Evolutionary conservation across 148 eudicot species (phyloP).

Genomic region (Camellia sinensis): DNA sequence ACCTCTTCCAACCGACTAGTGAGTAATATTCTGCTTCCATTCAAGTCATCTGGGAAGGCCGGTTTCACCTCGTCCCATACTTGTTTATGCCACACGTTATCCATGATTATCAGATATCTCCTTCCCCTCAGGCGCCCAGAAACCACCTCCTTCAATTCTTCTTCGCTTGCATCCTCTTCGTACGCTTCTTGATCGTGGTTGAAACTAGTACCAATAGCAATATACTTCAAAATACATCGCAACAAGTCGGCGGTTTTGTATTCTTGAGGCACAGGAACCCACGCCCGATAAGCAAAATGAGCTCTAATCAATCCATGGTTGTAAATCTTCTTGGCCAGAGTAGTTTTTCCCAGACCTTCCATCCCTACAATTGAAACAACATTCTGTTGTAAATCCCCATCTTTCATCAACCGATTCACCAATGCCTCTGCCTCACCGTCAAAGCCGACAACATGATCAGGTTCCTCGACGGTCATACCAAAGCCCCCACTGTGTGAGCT

Average conservation of each 20-base stretch:
- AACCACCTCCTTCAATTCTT: neutral
- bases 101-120: constrained; percentile 5
- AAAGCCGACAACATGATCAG: neutral
- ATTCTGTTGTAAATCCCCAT: neutral
- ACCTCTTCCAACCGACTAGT: constrained; percentile 2
- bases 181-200: neutral
- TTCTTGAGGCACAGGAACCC: constrained; percentile 10
- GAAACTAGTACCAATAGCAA: neutral
- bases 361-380: constrained; percentile 7
- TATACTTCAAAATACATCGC: neutral
- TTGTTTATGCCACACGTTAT: constrained; percentile 1
- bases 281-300: neutral
- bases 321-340: neutral
- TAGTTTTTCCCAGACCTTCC: neutral
- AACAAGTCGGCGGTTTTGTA: neutral
- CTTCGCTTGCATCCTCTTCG: neutral
- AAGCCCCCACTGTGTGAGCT: neutral
- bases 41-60: neutral
- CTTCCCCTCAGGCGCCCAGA: neutral
- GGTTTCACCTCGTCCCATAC: constrained; percentile 13
- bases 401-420: neutral
- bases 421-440: neutral
- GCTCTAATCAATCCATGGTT: neutral
- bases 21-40: constrained; percentile 11
- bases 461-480: neutral